Percentiles rank a stretch among this genome's conserved stretches.
Conservation (phyloP, 768 basidiomycete genomes). For the Panaeolus cyanescens region DNA sequence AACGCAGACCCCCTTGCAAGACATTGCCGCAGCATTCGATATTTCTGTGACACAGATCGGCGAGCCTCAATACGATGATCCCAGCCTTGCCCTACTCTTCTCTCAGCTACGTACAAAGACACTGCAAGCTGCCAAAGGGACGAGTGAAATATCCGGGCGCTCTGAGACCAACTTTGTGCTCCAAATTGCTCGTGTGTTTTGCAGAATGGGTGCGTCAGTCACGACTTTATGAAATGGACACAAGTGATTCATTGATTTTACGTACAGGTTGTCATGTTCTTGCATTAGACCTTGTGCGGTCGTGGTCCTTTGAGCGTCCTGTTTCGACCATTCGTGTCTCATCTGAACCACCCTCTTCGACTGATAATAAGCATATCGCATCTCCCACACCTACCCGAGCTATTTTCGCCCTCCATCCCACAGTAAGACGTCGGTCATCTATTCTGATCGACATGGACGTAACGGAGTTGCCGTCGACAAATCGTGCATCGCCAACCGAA, state of each 20-base stretch:
- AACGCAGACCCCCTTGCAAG: slow-evolving; percentile 71
- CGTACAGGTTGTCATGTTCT: slow-evolving; percentile 84
- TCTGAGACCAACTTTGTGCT: slow-evolving; percentile 95
- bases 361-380: slow-evolving; percentile 2
- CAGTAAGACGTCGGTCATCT: slow-evolving; percentile 63
- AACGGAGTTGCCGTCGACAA: slow-evolving; percentile 58
- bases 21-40: slow-evolving; percentile 62
- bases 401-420: slow-evolving; percentile 50
- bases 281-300: slow-evolving; percentile 86
- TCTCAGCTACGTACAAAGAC: slow-evolving; percentile 89
- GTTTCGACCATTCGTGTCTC: slow-evolving; percentile 24
- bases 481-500: slow-evolving; percentile 49
- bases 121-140: slow-evolving; percentile 90
- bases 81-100: slow-evolving; percentile 88
- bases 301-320: slow-evolving; percentile 91
- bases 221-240: not conserved
- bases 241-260: slow-evolving; percentile 5
- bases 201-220: slow-evolving; percentile 79
- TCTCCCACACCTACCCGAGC: slow-evolving; percentile 26
- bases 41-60: slow-evolving; percentile 66
- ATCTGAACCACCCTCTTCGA: slow-evolving; percentile 19
- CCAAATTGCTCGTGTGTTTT: slow-evolving; percentile 92
- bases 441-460: slow-evolving; percentile 93
- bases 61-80: slow-evolving; percentile 91
- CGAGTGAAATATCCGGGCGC: slow-evolving; percentile 84